A percentile compares a stretch with the other conserved stretches of the same genome.
phyloP scores from a whole-genome alignment of 2,329 filamentous ascomycete genomes.

The Colletotrichum orchidophilum region DNA sequence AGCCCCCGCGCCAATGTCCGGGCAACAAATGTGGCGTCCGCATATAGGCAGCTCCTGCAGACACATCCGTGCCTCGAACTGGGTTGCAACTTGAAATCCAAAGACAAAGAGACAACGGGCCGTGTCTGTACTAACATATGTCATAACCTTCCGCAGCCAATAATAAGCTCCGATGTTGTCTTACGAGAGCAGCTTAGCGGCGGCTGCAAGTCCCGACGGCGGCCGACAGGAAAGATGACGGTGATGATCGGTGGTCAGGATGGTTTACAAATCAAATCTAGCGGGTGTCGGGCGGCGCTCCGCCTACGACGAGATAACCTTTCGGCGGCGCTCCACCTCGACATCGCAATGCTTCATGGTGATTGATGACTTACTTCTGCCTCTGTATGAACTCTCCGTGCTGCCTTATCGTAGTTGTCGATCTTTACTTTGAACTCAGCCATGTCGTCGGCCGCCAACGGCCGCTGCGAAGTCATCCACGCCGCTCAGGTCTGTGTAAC shows the following conservation, averaged over 20 bases:
- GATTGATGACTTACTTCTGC: not conserved
- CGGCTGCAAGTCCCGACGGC: conserved; percentile 7
- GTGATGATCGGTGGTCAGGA: not conserved
- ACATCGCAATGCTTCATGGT: too few relatives aligned
- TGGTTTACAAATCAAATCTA: not conserved
- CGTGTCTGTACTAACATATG: not conserved
- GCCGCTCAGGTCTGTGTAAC: conserved; percentile 20
- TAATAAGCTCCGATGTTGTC: not conserved
- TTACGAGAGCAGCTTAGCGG: not conserved
- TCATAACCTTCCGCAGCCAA: not conserved
- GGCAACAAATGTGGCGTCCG: not conserved
- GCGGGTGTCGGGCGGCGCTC: not conserved
- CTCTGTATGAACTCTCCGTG: not conserved
- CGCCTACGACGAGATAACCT: too few relatives aligned
- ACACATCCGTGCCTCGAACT: not conserved
- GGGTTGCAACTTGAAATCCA: not conserved
- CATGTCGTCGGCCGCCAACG: not conserved
- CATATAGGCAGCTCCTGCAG: not conserved
- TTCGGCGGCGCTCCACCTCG: not conserved
- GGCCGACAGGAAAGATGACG: not conserved
- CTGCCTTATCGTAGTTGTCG: not conserved
- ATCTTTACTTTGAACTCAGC: not conserved
- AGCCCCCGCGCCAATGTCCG: not conserved
- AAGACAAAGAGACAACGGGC: not conserved
- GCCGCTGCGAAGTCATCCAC: not conserved